Evolutionary conservation across 1,284 basidiomycete species (phyloP), one percentile per base, ranked within the genome.

Genomic region (Ganoderma resinaceum): DNA sequence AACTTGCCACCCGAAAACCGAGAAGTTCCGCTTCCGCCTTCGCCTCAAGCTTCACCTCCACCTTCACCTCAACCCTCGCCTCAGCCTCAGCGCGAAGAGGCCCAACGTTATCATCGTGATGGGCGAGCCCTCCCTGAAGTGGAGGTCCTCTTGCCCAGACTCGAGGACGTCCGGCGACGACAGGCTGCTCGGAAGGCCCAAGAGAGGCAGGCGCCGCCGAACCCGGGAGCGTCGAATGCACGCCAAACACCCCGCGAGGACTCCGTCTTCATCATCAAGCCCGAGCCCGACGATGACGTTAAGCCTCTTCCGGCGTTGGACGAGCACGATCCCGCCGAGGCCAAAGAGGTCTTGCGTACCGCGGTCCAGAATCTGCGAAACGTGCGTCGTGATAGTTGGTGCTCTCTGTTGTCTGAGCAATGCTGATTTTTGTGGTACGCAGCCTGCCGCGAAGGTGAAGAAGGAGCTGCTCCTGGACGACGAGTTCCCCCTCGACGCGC

Each of bases 361-460:
- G 65, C 65, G n/a, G 26, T 66, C 29, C 35, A 61, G 29, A 52
- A 53, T 8, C 35, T 61, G 29, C 59, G 52, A 33, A 53, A 66
- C 23, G 65, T 66, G 12, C 40, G 65, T 61, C 4, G 35, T 0
- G 6, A 6, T 4, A 35, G 4, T 35, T 35, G 9, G 35, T 9
- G 35, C 9, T 9, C 6, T 35, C 35, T 9, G 35, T 35, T 9
- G 35, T 35, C 35, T 9, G 9, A 9, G 35, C 35, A 35, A 35
- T 35, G 4, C 35, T 1, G 9, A 35, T 35, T 55, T n/a, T 61
- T 52, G n/a, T 11, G 20, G 7, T 14, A 52, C 31, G 9, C 49
- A 70, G 66, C 69, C 69, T 1, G 63, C 63, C 26, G 61, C 61
- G 16, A 65, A 67, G 35, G 62, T 72, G 46, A 70, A 72, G 64